Base-by-base conservation (phyloP, 352 stramenopile species). In the Phytophthora sansomeana region DNA sequence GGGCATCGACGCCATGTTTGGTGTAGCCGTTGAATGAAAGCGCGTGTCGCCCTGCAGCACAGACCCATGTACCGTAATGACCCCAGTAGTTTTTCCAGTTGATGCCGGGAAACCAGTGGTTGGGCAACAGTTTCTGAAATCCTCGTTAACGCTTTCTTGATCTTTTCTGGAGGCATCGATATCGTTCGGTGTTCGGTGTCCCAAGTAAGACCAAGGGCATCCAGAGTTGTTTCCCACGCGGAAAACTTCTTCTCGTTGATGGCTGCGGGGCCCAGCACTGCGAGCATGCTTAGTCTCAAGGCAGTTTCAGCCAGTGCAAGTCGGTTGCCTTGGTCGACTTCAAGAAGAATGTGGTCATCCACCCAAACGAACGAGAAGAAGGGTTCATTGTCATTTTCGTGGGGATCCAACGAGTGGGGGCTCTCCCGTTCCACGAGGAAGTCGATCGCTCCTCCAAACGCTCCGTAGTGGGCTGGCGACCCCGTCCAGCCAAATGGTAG, bases 221-320 rank as follows among this genome's bases (percentile, higher is more conserved):
- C 19, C 0, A 80, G 51, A 1, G 33, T 1, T 0, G 21, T 62
- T 0, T 5, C 11, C 67, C 59, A 80, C 1, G 10, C 0, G 0
- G 67, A 69, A 46, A 77, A 74, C 26, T 70, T 76, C 3, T 58
- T 48, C 26, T 80, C 72, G 38, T 80, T 80, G 13, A 77, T 63
- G 0, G 67, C 29, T 7, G 57, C 9, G 11, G 60, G 63, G 0
- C 60, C 67, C 3, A 74, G 55, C 0, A 61, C 21, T 6, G 36
- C 36, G 14, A 43, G 7, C 36, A 43, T 14, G 50, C 57, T 63
- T 2, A 56, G 30, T 0, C 53, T 26, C 5, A 68, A 46, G 0
- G 62, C 47, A 1, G 36, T 38, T 19, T 53, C 53, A 1, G 61
- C 64, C 8, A 64, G 8, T 5, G 28, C 3, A 4, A 61, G 39